phyloP scores from a whole-genome alignment of 2,329 filamentous ascomycete genomes.

The Colletotrichum euphorbiae region DNA sequence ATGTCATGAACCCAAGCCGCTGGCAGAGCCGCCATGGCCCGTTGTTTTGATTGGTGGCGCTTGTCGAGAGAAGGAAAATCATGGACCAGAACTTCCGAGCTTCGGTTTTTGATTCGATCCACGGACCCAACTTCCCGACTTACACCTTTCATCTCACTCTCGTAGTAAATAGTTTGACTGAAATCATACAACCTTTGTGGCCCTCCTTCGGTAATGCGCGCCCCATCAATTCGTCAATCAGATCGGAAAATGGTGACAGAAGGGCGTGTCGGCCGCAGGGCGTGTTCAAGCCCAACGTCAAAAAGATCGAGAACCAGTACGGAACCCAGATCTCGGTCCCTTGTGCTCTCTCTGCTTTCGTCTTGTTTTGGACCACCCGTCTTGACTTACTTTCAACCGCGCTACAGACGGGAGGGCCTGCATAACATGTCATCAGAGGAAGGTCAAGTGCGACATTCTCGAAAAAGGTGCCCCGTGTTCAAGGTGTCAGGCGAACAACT shows the following conservation, averaged over 20 bases:
- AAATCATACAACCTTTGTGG: conserved; percentile 13
- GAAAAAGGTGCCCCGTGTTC: conserved; percentile 60
- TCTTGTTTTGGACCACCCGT: neutral
- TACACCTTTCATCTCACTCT: neutral
- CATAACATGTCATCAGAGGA: conserved; percentile 61
- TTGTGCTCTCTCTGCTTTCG: neutral
- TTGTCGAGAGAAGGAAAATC: conserved; percentile 13
- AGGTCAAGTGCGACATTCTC: conserved; percentile 63
- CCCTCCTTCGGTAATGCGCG: neutral
- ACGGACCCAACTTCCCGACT: conserved; percentile 25
- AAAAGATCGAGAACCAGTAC: conserved; percentile 36
- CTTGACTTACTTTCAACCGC: neutral
- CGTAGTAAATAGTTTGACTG: neutral
- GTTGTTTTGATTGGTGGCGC: conserved; percentile 32
- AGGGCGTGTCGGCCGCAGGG: conserved; percentile 13
- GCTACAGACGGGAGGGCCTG: conserved; percentile 55
- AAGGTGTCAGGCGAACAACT: conserved; percentile 57
- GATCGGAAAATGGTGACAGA: conserved; percentile 15
- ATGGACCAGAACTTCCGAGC: conserved; percentile 10
- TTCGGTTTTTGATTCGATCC: neutral
- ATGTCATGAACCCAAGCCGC: neutral
- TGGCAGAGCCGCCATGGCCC: neutral
- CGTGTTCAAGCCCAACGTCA: neutral
- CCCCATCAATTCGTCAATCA: neutral
- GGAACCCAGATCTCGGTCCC: conserved; percentile 8